A percentile compares a stretch with the other conserved stretches of the same genome.
phyloP scores from a whole-genome alignment of 768 basidiomycete genomes.

The Kwoniella bestiolae region DNA sequence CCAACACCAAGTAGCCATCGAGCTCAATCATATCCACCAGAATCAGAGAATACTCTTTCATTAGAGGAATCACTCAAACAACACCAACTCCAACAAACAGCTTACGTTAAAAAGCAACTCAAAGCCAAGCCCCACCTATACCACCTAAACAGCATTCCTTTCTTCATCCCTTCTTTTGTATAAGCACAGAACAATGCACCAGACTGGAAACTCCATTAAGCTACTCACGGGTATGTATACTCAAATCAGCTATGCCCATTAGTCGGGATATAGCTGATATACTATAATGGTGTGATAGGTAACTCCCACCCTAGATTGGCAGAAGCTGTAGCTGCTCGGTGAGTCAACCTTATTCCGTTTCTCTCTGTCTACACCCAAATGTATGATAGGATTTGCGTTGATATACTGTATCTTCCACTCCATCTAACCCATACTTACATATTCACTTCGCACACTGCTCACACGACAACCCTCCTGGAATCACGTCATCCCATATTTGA shows the following conservation, averaged over 20 bases:
- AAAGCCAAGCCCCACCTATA: background rate
- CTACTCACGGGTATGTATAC: conserved; percentile 55
- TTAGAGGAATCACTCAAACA: conserved; percentile 13
- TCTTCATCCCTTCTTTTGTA: background rate
- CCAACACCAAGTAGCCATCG: background rate
- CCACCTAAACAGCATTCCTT: background rate
- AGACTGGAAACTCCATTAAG: conserved; percentile 57
- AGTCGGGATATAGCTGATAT: background rate
- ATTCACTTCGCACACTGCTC: too few species aligned
- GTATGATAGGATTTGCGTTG: too few species aligned
- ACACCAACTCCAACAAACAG: background rate
- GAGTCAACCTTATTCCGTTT: conserved; percentile 40
- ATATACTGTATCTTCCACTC: too few species aligned
- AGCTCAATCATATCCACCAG: background rate
- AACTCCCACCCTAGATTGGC: conserved; percentile 95
- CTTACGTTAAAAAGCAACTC: background rate
- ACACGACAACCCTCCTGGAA: conserved; percentile 16
- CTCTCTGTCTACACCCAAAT: background rate
- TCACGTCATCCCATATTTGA: conserved; percentile 7
- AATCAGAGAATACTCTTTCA: conserved; percentile 19
- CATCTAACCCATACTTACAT: too few species aligned
- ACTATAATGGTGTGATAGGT: conserved; percentile 62
- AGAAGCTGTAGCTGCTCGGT: conserved; percentile 91
- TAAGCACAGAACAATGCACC: conserved; percentile 54
- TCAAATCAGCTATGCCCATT: background rate